Percentiles rank a stretch among this genome's conserved stretches.
phyloP scores from a whole-genome alignment of 306 rosid species.

The Dicorynia guianensis region DNA sequence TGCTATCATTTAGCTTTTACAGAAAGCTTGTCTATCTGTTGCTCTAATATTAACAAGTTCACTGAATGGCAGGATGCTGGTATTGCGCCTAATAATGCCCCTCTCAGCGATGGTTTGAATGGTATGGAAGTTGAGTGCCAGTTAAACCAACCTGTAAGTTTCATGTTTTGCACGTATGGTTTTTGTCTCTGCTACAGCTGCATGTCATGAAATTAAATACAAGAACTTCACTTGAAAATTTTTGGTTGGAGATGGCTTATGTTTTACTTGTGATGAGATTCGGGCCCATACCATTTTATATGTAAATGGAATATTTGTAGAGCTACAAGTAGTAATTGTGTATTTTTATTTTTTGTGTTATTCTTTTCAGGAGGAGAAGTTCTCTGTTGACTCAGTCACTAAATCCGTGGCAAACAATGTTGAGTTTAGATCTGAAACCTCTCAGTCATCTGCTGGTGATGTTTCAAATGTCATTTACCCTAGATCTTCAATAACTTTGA shows the following conservation, averaged over 20 bases:
- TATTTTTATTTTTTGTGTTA: conserved; percentile 33
- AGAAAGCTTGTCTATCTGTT: conserved; percentile 30
- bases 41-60: conserved; percentile 37
- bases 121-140: conserved; percentile 80
- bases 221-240: not conserved
- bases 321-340: not conserved
- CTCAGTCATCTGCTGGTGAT: conserved; percentile 50
- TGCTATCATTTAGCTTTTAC: conserved; percentile 27
- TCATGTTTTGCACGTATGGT: not conserved
- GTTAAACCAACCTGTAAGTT: conserved; percentile 65
- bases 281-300: too few relatives aligned
- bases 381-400: conserved; percentile 50
- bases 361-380: conserved; percentile 68
- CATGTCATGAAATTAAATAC: conserved; percentile 19
- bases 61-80: conserved; percentile 76
- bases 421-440: conserved; percentile 65
- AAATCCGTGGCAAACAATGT: conserved; percentile 51
- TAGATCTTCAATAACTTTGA: conserved; percentile 59
- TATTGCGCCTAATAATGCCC: conserved; percentile 66
- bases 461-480: conserved; percentile 55
- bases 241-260: too few relatives aligned
- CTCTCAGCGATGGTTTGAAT: conserved; percentile 76
- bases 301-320: too few relatives aligned
- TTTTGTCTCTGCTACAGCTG: conserved; percentile 27
- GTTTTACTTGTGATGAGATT: too few relatives aligned